phyloP scores from a whole-genome alignment of 179 eudicot genomes.

The Beta macrorhiza region DNA sequence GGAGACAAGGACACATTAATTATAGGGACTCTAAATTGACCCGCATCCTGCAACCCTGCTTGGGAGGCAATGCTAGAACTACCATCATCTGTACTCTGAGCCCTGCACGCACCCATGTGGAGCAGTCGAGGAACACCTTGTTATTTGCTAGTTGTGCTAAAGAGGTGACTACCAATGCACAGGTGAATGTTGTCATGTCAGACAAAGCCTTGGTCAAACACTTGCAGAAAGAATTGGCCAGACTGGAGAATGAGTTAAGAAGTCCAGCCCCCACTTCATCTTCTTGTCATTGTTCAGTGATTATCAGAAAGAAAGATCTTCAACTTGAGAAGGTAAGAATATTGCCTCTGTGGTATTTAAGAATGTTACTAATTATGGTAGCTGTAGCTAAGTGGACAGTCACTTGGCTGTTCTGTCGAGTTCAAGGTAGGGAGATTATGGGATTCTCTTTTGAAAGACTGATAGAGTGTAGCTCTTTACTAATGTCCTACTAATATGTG shows the following conservation, averaged over 20 bases:
- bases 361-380: background rate
- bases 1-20: constrained; percentile 85
- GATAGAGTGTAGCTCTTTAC: background rate
- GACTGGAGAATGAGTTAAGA: constrained; percentile 76
- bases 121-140: constrained; percentile 97
- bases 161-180: constrained; percentile 88
- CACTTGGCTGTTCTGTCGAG: background rate
- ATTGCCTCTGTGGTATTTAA: constrained; percentile 8
- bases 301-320: constrained; percentile 68
- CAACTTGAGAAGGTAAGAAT: constrained; percentile 76
- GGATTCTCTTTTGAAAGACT: background rate
- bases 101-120: constrained; percentile 92
- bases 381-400: background rate
- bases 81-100: constrained; percentile 97
- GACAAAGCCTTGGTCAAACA: constrained; percentile 96
- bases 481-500: background rate
- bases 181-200: constrained; percentile 82
- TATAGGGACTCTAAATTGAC: constrained; percentile 94
- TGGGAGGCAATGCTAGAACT: constrained; percentile 98
- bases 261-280: constrained; percentile 51
- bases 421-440: background rate
- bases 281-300: constrained; percentile 42
- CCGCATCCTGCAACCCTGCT: constrained; percentile 86
- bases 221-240: constrained; percentile 87
- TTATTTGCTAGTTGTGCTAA: constrained; percentile 97